Evolutionary conservation across 495 filamentous ascomycete genomes (phyloP).

Genomic region (Thozetella sp.): DNA sequence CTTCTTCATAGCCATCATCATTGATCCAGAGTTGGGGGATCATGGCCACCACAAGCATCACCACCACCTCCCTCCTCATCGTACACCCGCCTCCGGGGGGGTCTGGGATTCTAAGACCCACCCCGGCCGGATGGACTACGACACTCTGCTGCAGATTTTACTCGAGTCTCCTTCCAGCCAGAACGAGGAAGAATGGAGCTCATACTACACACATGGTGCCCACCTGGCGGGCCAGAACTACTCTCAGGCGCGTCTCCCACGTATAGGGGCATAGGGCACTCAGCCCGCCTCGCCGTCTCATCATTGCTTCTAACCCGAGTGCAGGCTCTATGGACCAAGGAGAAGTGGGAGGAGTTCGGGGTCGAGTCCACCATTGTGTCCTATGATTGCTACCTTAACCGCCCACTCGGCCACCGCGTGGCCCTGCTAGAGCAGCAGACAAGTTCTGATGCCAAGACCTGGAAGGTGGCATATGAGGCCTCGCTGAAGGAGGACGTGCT

Average conservation of each 20-base stretch:
- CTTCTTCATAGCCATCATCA: conserved; percentile 59
- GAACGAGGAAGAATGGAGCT: conserved; percentile 78
- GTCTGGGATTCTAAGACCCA: conserved; percentile 36
- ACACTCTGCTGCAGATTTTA: conserved; percentile 72
- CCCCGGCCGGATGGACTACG: conserved; percentile 49
- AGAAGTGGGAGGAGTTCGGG: conserved; percentile 85
- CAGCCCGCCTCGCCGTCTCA: not conserved
- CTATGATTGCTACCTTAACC: conserved; percentile 93
- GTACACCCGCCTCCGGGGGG: conserved; percentile 39
- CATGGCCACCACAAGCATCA: conserved; percentile 29
- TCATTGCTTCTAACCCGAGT: conserved; percentile 1
- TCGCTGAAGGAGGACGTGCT: conserved; percentile 83
- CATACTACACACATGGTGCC: conserved; percentile 86
- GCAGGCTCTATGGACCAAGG: conserved; percentile 84
- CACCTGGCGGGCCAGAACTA: conserved; percentile 91
- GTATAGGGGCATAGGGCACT: not conserved
- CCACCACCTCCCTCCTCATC: too few relatives aligned
- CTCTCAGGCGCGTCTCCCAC: conserved; percentile 42
- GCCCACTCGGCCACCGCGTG: conserved; percentile 78
- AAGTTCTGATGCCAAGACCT: conserved; percentile 29
- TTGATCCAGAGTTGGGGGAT: conserved; percentile 46
- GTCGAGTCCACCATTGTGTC: conserved; percentile 70
- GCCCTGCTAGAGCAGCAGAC: conserved; percentile 74
- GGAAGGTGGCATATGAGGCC: conserved; percentile 77
- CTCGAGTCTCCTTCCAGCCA: conserved; percentile 68